phyloP scores from a whole-genome alignment of 495 filamentous ascomycete genomes.

The Amorphotheca resinae region DNA sequence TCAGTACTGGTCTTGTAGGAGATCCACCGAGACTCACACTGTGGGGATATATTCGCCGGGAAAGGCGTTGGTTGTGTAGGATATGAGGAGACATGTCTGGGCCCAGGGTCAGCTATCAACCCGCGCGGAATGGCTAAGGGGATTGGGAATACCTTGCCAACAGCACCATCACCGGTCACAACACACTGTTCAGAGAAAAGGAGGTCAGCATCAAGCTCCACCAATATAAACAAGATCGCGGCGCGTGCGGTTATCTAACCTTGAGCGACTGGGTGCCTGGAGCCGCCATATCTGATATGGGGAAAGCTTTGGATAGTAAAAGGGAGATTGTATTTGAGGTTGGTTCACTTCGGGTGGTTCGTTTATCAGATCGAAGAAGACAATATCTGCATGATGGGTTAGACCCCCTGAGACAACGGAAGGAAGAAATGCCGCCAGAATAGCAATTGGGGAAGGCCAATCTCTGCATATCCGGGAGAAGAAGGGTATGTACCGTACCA shows the following conservation, averaged over 20 bases:
- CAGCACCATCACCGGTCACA: conserved; percentile 96
- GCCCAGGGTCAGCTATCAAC: conserved; percentile 6
- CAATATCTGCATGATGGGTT: conserved; percentile 13
- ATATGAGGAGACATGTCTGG: conserved; percentile 97
- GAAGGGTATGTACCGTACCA: background rate
- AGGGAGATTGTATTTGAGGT: conserved; percentile 5
- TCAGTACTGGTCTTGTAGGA: conserved; percentile 14
- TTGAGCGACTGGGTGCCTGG: conserved; percentile 45
- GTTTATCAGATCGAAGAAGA: conserved; percentile 1
- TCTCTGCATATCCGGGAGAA: background rate
- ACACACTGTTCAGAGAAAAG: conserved; percentile 45
- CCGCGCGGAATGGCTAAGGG: background rate
- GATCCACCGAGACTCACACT: conserved; percentile 54
- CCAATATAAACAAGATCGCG: conserved; percentile 1
- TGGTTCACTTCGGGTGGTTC: conserved; percentile 7
- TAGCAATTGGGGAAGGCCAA: conserved; percentile 3
- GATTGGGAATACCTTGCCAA: conserved; percentile 55
- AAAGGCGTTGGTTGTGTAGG: conserved; percentile 98
- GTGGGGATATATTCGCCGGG: conserved; percentile 98
- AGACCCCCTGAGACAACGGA: conserved; percentile 19
- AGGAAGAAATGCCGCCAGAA: conserved; percentile 10
- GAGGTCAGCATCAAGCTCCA: conserved; percentile 7
- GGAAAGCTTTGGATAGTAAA: conserved; percentile 4
- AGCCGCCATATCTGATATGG: conserved; percentile 32
- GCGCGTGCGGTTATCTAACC: conserved; percentile 25